phyloP scores from a whole-genome alignment of 2,329 filamentous ascomycete genomes.

The Hypoxylon sp. region DNA sequence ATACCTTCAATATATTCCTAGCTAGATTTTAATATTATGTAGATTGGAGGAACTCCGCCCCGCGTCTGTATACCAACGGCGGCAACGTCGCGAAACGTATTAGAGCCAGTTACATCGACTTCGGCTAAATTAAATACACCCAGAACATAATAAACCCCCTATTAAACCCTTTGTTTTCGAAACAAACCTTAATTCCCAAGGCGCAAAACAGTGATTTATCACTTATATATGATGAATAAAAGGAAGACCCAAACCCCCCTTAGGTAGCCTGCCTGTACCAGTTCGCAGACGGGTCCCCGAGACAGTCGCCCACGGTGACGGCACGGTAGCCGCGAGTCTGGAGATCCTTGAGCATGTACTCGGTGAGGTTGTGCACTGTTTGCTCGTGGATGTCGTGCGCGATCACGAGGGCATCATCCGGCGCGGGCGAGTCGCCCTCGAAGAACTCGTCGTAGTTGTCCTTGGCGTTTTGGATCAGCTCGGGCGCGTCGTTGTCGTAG shows the following conservation, averaged over 20 bases:
- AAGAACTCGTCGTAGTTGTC: conserved; percentile 62
- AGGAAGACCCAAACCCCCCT: too few species aligned
- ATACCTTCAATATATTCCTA: background rate
- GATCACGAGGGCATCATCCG: conserved; percentile 62
- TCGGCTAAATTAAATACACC: background rate
- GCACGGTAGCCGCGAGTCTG: conserved; percentile 51
- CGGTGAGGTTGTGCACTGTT: conserved; percentile 57
- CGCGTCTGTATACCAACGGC: background rate
- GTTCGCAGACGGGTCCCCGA: conserved; percentile 55
- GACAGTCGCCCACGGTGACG: conserved; percentile 60
- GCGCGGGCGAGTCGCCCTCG: conserved; percentile 45
- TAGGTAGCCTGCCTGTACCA: conserved; percentile 55
- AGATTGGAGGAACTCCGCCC: background rate
- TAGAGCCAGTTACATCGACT: background rate
- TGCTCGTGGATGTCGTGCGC: conserved; percentile 64
- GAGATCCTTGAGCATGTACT: conserved; percentile 51
- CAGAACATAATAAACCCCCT: background rate
- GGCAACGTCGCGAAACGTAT: background rate
- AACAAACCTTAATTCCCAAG: background rate
- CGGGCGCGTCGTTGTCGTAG: conserved; percentile 63
- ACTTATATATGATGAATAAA: background rate
- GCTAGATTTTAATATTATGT: background rate
- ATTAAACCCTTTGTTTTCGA: background rate
- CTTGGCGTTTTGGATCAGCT: conserved; percentile 59
- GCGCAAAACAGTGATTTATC: background rate